Percentiles rank a stretch among this genome's conserved stretches.
phyloP scores from a whole-genome alignment of 1,284 basidiomycete species.

The Puccinia triticina region DNA sequence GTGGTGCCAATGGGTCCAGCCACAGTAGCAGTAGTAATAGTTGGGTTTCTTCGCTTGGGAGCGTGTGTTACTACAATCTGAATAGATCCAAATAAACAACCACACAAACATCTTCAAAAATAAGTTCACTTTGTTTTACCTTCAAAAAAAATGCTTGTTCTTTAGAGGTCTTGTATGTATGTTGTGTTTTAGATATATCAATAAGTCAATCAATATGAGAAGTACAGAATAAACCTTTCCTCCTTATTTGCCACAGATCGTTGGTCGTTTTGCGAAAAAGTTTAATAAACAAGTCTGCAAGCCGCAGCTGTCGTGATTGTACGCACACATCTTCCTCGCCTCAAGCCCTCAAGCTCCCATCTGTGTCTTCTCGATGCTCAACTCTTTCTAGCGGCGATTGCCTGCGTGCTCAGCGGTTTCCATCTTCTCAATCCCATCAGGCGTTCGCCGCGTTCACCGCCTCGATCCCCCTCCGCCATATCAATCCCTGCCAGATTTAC shows the following conservation, averaged over 20 bases:
- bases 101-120: neutral
- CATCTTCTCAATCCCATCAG: too few relatives aligned
- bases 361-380: too few relatives aligned
- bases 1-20: neutral
- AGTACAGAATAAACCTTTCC: neutral
- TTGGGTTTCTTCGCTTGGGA: neutral
- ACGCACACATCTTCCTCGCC: too few relatives aligned
- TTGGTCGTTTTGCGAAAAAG: neutral
- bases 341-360: too few relatives aligned
- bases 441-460: too few relatives aligned
- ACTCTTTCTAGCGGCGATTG: too few relatives aligned
- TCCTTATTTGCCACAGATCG: neutral
- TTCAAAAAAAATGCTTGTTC: neutral
- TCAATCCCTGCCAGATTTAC: too few relatives aligned
- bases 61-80: neutral
- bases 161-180: neutral
- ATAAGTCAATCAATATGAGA: neutral
- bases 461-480: too few relatives aligned
- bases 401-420: too few relatives aligned
- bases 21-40: neutral
- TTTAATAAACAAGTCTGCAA: too few relatives aligned
- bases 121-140: neutral
- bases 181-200: conserved; percentile 22
- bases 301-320: too few relatives aligned
- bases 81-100: neutral